A percentile compares a stretch with the other conserved stretches of the same genome.
Evolutionary conservation across 805 yeast species (phyloP).

Genomic region (Martiniozyma abietophila): DNA sequence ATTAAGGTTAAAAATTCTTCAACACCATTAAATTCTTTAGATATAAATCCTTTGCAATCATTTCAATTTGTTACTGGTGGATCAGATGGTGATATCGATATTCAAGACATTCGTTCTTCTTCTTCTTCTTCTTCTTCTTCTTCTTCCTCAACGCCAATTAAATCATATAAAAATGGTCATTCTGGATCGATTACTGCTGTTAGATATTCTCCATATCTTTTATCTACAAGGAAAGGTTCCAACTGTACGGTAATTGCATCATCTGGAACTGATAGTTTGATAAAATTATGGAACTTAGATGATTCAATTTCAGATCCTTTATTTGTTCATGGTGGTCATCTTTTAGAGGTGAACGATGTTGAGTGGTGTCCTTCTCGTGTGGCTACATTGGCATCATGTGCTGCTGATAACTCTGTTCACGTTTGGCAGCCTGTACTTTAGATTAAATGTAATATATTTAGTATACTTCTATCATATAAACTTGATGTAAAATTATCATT

Average conservation of each 20-base stretch:
- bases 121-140: too few relatives aligned
- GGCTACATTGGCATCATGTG: conserved; percentile 65
- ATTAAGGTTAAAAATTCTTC: background rate
- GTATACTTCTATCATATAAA: too few relatives aligned
- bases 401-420: conserved; percentile 82
- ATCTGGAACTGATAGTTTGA: conserved; percentile 54
- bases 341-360: conserved; percentile 76
- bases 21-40: conserved; percentile 39
- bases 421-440: conserved; percentile 57
- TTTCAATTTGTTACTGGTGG: conserved; percentile 62
- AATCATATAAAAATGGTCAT: conserved; percentile 29
- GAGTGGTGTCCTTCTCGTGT: conserved; percentile 72
- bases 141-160: conserved; percentile 24
- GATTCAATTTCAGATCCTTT: conserved; percentile 24
- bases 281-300: conserved; percentile 51
- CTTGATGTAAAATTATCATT: too few relatives aligned
- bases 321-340: conserved; percentile 80
- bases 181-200: conserved; percentile 50
- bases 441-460: too few relatives aligned
- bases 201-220: conserved; percentile 60
- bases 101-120: conserved; percentile 59
- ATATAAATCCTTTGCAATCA: conserved; percentile 49
- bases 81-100: conserved; percentile 40
- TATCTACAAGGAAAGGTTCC: conserved; percentile 26
- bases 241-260: conserved; percentile 37